Base-by-base conservation (phyloP, 2,329 filamentous ascomycete species). In the Colletotrichum sp. region DNA sequence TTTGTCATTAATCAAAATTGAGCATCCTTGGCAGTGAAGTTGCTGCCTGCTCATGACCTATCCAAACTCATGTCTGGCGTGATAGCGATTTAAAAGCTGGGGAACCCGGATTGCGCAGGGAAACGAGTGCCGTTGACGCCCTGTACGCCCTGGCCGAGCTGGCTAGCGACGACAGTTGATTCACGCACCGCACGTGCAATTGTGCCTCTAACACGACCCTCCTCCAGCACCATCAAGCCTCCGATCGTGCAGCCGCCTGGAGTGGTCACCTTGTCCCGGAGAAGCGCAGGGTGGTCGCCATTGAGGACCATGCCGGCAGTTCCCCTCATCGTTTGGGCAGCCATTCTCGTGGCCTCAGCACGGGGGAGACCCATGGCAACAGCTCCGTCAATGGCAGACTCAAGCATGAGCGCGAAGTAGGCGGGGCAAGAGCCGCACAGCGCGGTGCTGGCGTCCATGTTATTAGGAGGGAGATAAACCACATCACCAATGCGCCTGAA, bases 201-300 rank as follows among this genome's bases (percentile, higher is more conserved):
- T 0, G 90, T 90, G 6, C 93, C 93, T 79, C 94, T 90, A 9
- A 95, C 91, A 10, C 89, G 87, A 12, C 93, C 93, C 80, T 96
- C 94, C 83, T 96, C 95, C 8, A 96, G 85, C 7, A 94, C 92
- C 80, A 95, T 82, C 67, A 96, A 84, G 1, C 94, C 95, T 3
- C 92, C 92, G 77, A 96, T 95, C 7, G 94, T 96, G 84, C 94
- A 96, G 2, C 95, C 95, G 7, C 93, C 94, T 0, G 94, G 94
- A 2, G 94, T 95, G 78, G 88, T 92, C n/a, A 95, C 93, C 85
- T 94, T 95, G 79, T 96, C 94, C 68, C 92, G 89, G 68, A 96
- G 85, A 26, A 95, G 85, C 18, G 94, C 94, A 2, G 95, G 95
- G 83, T 96, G 94, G 82, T 95, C 93, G 16, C 94, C 94, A 71